A percentile compares a stretch with the other conserved stretches of the same genome.
phyloP scores from a whole-genome alignment of 148 eudicot genomes.

The Rhododendron ovatum region DNA sequence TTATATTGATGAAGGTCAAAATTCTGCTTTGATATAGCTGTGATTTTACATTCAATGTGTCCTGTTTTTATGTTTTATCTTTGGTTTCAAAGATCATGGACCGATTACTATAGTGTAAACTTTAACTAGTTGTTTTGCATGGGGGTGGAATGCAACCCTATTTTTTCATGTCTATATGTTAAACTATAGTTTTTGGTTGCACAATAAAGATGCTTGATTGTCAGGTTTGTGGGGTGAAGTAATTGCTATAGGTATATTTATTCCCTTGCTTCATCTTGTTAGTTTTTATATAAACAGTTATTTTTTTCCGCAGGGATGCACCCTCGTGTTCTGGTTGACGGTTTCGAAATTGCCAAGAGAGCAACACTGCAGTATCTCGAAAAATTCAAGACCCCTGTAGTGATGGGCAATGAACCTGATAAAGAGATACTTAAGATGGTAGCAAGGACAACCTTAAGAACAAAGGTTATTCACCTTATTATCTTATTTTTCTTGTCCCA shows the following conservation, averaged over 20 bases:
- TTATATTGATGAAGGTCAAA: constrained; percentile 82
- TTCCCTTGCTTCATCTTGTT: not conserved
- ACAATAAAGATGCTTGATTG: not conserved
- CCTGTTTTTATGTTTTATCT: not conserved
- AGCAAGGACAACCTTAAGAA: constrained; percentile 90
- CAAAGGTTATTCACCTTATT: constrained; percentile 44
- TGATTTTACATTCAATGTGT: not conserved
- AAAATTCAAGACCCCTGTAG: constrained; percentile 90
- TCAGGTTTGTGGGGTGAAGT: not conserved
- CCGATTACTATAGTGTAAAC: not conserved
- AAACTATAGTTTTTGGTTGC: not conserved
- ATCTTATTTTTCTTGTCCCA: not conserved
- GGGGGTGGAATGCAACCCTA: not conserved
- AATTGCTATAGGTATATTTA: not conserved
- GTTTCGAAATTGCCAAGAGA: constrained; percentile 93
- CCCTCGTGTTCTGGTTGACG: constrained; percentile 94
- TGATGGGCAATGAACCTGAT: constrained; percentile 93
- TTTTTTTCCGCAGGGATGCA: constrained; percentile 63
- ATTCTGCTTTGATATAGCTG: not conserved
- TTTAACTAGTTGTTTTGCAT: not conserved
- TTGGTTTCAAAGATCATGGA: not conserved
- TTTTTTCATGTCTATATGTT: not conserved
- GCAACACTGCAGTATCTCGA: constrained; percentile 89
- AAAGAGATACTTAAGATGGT: constrained; percentile 94
- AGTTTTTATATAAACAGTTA: not conserved